phyloP scores from a whole-genome alignment of 371 early-diverging fungal species.

The Mucor lusitanicus region DNA sequence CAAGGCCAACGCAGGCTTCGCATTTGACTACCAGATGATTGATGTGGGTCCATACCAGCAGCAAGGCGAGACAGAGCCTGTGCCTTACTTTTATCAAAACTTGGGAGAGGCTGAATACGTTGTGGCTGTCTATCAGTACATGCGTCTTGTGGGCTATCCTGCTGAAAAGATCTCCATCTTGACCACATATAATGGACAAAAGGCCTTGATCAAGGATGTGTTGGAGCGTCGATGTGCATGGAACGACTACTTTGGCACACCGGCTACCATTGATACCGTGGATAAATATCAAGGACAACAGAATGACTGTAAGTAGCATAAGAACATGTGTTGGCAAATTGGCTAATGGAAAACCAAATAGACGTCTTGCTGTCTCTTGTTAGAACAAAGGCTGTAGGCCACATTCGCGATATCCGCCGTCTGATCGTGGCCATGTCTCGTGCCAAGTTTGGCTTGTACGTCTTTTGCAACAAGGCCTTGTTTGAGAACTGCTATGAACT shows the following conservation, averaged over 20 bases:
- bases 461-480: slow-evolving; percentile 75
- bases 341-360: slow-evolving; percentile 25
- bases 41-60: slow-evolving; percentile 78
- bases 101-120: slow-evolving; percentile 97
- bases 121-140: slow-evolving; percentile 93
- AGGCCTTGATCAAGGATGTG: slow-evolving; percentile 89
- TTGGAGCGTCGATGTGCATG: slow-evolving; percentile 81
- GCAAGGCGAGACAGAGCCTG: slow-evolving; percentile 73
- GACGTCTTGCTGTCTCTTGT: slow-evolving; percentile 94
- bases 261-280: slow-evolving; percentile 80
- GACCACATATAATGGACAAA: slow-evolving; percentile 96
- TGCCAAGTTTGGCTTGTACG: slow-evolving; percentile 91
- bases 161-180: slow-evolving; percentile 84
- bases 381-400: slow-evolving; percentile 86
- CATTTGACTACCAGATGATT: slow-evolving; percentile 81
- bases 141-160: slow-evolving; percentile 93
- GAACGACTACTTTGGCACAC: slow-evolving; percentile 78
- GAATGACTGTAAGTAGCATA: slow-evolving; percentile 75
- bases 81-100: slow-evolving; percentile 84
- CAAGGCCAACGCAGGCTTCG: slow-evolving; percentile 84
- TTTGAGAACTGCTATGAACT: slow-evolving; percentile 83
- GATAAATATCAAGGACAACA: slow-evolving; percentile 97
- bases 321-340: too few species aligned
- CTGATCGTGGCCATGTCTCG: slow-evolving; percentile 90
- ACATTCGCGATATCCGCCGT: slow-evolving; percentile 89